Conservation (phyloP, 2,329 filamentous ascomycete species). For the Apiospora hydei region DNA sequence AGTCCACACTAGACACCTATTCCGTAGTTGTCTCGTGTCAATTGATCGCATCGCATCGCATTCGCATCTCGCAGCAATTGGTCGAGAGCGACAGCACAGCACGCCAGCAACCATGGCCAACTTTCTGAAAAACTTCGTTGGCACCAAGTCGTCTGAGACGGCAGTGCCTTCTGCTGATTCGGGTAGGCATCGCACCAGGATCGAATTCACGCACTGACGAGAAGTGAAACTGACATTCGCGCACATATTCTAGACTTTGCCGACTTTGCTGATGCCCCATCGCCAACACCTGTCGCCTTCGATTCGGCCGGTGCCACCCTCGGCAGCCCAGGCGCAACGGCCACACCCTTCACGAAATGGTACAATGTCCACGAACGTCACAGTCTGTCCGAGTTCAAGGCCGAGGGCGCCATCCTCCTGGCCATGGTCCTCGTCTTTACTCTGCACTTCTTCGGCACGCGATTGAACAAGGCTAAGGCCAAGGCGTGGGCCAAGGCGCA, state of each 20-base stretch:
- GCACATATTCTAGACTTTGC: constrained; percentile 75
- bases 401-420: constrained; percentile 82
- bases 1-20: constrained; percentile 19
- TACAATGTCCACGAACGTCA: constrained; percentile 96
- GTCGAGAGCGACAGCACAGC: constrained; percentile 25
- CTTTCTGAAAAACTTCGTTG: constrained; percentile 73
- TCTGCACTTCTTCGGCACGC: constrained; percentile 82
- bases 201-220: constrained; percentile 21
- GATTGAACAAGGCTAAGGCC: constrained; percentile 80
- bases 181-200: constrained; percentile 58
- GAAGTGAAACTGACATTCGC: constrained; percentile 4
- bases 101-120: constrained; percentile 56
- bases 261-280: constrained; percentile 85
- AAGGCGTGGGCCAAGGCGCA: constrained; percentile 82
- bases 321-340: constrained; percentile 54
- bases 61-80: constrained; percentile 20
- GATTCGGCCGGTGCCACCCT: constrained; percentile 55
- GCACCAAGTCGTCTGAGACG: constrained; percentile 66
- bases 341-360: constrained; percentile 86
- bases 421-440: constrained; percentile 77
- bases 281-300: constrained; percentile 63
- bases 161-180: constrained; percentile 63
- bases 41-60: constrained; percentile 29
- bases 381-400: constrained; percentile 81
- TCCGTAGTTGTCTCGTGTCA: constrained; percentile 24